Conservation (phyloP, 331 rosid species). For the Phaseolus coccineus region DNA sequence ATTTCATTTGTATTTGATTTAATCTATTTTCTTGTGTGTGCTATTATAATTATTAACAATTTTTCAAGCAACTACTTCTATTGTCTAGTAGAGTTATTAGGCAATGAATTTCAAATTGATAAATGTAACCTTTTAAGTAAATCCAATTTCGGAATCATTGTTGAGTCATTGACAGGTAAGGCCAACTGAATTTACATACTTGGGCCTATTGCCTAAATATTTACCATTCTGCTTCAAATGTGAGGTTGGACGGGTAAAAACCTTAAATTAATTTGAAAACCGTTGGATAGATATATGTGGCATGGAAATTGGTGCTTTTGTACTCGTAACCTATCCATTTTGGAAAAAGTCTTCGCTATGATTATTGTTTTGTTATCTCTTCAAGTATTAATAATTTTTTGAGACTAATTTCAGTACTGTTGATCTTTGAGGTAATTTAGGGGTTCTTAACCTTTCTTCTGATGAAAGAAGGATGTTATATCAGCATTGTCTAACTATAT, state of each 20-base stretch:
- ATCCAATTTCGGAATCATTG: not conserved
- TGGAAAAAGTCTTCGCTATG: conserved; percentile 9
- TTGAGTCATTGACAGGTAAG: not conserved
- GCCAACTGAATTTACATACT: conserved; percentile 24
- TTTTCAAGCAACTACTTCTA: not conserved
- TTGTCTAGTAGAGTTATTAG: not conserved
- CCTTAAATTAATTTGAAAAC: conserved; percentile 17
- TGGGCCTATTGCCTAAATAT: not conserved
- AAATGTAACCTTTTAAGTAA: not conserved
- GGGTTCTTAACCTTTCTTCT: conserved; percentile 12
- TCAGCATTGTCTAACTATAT: not conserved
- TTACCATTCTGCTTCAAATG: conserved; percentile 1
- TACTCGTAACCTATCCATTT: conserved; percentile 10
- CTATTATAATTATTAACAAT: not conserved
- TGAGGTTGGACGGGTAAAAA: not conserved
- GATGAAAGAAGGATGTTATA: conserved; percentile 6
- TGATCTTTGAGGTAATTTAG: conserved; percentile 6
- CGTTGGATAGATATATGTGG: not conserved
- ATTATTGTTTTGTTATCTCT: not conserved
- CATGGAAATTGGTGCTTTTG: conserved; percentile 24
- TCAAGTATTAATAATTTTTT: not conserved
- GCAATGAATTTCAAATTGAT: not conserved
- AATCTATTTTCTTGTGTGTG: not conserved
- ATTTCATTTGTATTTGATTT: not conserved
- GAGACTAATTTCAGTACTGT: not conserved